Evolutionary conservation across 306 rosid genomes (phyloP), one percentile per base, ranked within the genome.

Genomic region (Quercus robur): DNA sequence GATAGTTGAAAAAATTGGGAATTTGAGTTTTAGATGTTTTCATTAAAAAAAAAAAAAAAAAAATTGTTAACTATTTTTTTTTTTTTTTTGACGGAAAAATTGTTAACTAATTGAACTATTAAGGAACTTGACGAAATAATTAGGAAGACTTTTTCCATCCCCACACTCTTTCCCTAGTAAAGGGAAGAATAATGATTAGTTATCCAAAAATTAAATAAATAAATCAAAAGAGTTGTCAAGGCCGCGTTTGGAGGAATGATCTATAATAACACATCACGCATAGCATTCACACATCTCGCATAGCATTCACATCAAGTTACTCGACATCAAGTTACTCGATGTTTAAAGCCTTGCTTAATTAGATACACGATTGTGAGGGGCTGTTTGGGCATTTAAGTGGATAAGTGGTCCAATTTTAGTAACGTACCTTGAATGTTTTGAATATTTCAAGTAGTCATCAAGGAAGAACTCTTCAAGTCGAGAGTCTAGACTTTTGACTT

Each of bases 191-290:
- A 73, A 81, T 46, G 73, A 63, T 59, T 85, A 77, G 35, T 56
- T 62, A 38, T 38, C 46, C 46, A 38, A 38, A 38, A 38, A 38
- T 1, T 6, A 38, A 38, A 38, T 38, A 38, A 38, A 38, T 38
- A 38, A 38, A 38, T 38, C 9, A 38, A 38, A 38, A 38, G 46
- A 77, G 33, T 56, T 68, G 72, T 46, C 76, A 82, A 80, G 86
- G 70, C 76, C 87, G 84, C 81, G 84, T 85, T 85, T 77, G 82
- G 75, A 78, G 86, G 85, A 77, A 80, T 76, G 82, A 78, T 55
- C 79, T 73, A 76, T 82, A 72, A 75, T 35, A 71, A 79, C 85
- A 75, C 81, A 83, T 72, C 88, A 87, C 72, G 59, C 81, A 69
- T 69, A 74, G 76, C 77, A 64, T 82, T 77, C 75, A 71, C 85